Conservation (phyloP, 208 protist genomes). For the Crithidia bombi region DNA sequence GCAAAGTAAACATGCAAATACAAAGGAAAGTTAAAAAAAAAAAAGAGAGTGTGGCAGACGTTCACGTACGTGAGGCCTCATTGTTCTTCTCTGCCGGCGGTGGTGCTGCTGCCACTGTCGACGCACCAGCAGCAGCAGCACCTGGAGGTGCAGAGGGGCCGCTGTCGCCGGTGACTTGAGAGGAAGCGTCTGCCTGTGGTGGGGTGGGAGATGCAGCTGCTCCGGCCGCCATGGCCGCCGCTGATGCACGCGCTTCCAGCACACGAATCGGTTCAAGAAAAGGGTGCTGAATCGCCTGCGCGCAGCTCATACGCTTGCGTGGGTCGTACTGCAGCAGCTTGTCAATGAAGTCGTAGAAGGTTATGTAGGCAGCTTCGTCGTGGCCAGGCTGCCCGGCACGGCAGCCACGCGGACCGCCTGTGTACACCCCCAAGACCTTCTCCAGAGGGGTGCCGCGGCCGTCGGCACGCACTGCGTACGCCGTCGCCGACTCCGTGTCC, state of each 20-base stretch:
- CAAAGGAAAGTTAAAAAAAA: constrained; percentile 31
- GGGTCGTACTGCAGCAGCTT: constrained; percentile 82
- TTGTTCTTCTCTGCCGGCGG: background rate
- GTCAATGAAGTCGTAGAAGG: constrained; percentile 83
- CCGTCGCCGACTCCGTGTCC: constrained; percentile 27
- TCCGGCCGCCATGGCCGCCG: background rate
- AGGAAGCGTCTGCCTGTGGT: background rate
- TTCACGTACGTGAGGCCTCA: background rate
- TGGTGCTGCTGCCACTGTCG: background rate
- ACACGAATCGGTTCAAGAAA: constrained; percentile 66
- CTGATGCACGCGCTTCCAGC: constrained; percentile 23
- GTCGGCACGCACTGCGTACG: constrained; percentile 6
- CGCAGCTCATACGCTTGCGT: constrained; percentile 65
- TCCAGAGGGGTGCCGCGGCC: constrained; percentile 35
- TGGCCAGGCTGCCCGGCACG: constrained; percentile 76
- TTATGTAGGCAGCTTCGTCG: constrained; percentile 59
- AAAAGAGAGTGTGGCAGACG: background rate
- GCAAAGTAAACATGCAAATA: constrained; percentile 13
- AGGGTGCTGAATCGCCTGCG: constrained; percentile 73
- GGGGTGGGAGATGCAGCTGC: background rate
- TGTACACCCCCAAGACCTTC: constrained; percentile 75
- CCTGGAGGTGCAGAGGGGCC: background rate
- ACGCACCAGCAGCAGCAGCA: background rate
- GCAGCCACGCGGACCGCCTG: constrained; percentile 80
- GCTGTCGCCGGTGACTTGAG: background rate